Percentiles rank a stretch among this genome's conserved stretches.
Evolutionary conservation across 768 basidiomycete species (phyloP).

Genomic region (Rhizopogon sp.): DNA sequence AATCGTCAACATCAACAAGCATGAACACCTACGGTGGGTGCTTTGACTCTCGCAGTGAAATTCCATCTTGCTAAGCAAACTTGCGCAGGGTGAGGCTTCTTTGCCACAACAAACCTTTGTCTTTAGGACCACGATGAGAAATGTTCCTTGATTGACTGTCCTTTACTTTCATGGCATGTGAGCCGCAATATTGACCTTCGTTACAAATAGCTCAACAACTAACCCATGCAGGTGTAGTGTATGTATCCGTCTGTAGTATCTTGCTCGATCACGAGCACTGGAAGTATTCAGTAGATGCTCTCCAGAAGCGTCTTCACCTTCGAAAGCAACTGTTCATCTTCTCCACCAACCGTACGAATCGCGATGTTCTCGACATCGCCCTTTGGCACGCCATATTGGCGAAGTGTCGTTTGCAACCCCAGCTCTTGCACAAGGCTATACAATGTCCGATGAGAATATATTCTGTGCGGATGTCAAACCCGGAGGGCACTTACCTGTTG

Average conservation of each 20-base stretch:
- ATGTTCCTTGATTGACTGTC: no score
- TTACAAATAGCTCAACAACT: no score
- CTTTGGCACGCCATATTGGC: constrained; percentile 59
- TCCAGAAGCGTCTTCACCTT: constrained; percentile 48
- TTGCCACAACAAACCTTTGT: no score
- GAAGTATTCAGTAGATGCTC: constrained; percentile 29
- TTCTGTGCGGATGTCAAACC: not conserved
- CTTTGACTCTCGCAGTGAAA: no score
- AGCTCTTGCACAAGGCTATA: constrained; percentile 55
- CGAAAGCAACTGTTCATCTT: constrained; percentile 31
- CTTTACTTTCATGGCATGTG: no score
- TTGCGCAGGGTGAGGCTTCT: no score
- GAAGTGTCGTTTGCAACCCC: constrained; percentile 52
- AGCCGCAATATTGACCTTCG: no score
- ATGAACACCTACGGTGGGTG: no score
- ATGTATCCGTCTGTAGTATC: not conserved
- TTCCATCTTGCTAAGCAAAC: no score
- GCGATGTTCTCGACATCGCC: constrained; percentile 53
- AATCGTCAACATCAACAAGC: no score
- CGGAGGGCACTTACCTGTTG: constrained; percentile 37
- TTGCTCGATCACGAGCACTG: not conserved
- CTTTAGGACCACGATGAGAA: no score
- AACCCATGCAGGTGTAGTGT: no score
- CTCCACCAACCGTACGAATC: constrained; percentile 6
- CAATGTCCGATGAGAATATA: constrained; percentile 4